These are phyloP conservation scores for Suhomyces taliae DNA, from an alignment of 1,139 yeast species.

Conservation along the genomic window DNA sequence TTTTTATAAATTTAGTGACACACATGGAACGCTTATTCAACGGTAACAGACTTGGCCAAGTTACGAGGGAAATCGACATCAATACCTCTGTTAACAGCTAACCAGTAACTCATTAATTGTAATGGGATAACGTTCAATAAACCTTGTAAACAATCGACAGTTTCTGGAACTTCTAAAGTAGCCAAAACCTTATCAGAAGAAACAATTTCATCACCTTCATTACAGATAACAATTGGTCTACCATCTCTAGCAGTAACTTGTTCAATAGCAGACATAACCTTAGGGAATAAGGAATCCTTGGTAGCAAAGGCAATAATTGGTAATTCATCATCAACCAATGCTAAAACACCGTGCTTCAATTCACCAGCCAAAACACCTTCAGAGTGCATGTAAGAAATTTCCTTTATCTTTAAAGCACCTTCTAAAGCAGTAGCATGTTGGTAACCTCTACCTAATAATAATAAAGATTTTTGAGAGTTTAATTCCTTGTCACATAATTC, in stretches of 20 bases:
- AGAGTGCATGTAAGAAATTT: constrained; percentile 97
- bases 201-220: constrained; percentile 74
- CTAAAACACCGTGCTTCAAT: constrained; percentile 96
- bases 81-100: constrained; percentile 92
- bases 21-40: constrained; percentile 50
- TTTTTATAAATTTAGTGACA: too few species aligned
- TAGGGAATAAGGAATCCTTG: constrained; percentile 95
- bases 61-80: constrained; percentile 99
- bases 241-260: constrained; percentile 98
- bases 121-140: constrained; percentile 90
- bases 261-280: constrained; percentile 92
- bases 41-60: constrained; percentile 97
- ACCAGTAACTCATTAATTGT: constrained; percentile 96
- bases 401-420: constrained; percentile 97
- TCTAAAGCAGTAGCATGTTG: constrained; percentile 97
- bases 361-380: constrained; percentile 99
- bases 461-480: constrained; percentile 79
- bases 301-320: constrained; percentile 97
- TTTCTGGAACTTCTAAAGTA: constrained; percentile 85
- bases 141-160: constrained; percentile 98
- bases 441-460: constrained; percentile 95
- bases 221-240: constrained; percentile 90
- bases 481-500: constrained; percentile 70
- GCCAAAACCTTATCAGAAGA: constrained; percentile 59
- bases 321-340: constrained; percentile 88